A percentile compares a stretch with the other conserved stretches of the same genome.
phyloP scores from a whole-genome alignment of 306 rosid genomes.

The Cucurbita maxima region DNA sequence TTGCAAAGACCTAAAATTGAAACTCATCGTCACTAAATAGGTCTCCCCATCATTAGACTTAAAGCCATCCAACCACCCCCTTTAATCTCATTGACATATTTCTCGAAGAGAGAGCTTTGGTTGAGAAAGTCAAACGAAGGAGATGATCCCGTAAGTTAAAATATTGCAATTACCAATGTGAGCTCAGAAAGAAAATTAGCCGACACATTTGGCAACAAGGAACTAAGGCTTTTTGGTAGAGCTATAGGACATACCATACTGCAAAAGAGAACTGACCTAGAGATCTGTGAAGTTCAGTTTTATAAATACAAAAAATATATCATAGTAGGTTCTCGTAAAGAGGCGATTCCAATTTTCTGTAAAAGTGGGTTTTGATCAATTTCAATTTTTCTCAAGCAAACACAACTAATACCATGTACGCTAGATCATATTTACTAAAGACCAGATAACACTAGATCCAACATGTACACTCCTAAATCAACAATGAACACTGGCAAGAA shows the following conservation, averaged over 20 bases:
- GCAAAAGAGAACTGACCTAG: not conserved
- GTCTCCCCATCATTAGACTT: not conserved
- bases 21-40: not conserved
- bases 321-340: not conserved
- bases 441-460: not conserved
- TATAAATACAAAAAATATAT: not conserved
- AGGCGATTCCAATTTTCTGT: not conserved
- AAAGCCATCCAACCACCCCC: not conserved
- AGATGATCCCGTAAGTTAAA: not conserved
- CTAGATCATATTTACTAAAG: too few relatives aligned
- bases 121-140: not conserved
- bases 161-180: not conserved
- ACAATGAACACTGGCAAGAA: not conserved
- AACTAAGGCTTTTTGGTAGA: not conserved
- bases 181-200: not conserved
- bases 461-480: not conserved
- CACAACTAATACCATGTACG: too few relatives aligned
- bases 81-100: not conserved
- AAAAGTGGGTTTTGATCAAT: not conserved
- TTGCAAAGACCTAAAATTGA: not conserved
- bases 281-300: not conserved
- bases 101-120: not conserved
- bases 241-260: not conserved
- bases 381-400: not conserved
- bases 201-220: not conserved